Conservation (phyloP, 1,139 yeast species). For the Diutina scorzettiae region DNA sequence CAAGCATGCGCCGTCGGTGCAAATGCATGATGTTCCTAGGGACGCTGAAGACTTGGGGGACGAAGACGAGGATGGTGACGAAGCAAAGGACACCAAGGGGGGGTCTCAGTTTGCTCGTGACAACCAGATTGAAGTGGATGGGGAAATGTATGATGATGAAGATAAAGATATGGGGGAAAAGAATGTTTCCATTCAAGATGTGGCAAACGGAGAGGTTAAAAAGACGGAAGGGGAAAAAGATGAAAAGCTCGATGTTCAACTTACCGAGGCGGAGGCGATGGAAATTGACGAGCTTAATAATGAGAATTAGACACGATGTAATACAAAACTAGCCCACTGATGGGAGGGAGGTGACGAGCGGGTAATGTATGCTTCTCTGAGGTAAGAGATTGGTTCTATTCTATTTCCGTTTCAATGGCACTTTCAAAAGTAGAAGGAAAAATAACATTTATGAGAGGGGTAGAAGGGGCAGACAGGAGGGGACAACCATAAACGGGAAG, state of each 20-base stretch:
- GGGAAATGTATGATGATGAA: constrained; percentile 57
- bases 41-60: constrained; percentile 82
- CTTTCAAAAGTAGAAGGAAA: too few relatives aligned
- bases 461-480: too few relatives aligned
- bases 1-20: constrained; percentile 92
- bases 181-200: constrained; percentile 25
- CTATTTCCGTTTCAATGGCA: too few relatives aligned
- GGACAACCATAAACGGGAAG: too few relatives aligned
- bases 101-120: constrained; percentile 84
- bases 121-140: constrained; percentile 50
- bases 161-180: constrained; percentile 37
- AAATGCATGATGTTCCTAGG: constrained; percentile 78
- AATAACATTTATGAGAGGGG: too few relatives aligned
- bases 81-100: constrained; percentile 79
- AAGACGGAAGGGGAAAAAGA: constrained; percentile 18
- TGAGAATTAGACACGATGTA: too few relatives aligned
- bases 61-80: constrained; percentile 61
- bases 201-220: constrained; percentile 24
- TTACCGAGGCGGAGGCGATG: constrained; percentile 2
- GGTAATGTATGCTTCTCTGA: too few relatives aligned
- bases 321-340: too few relatives aligned
- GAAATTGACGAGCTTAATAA: constrained; percentile 5
- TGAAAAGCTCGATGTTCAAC: constrained; percentile 23
- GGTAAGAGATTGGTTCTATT: too few relatives aligned
- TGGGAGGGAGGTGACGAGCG: too few relatives aligned